A percentile compares a stretch with the other conserved stretches of the same genome.
Evolutionary conservation across 2,329 filamentous ascomycete species (phyloP).

Genomic region (Knoxdaviesia capensis): DNA sequence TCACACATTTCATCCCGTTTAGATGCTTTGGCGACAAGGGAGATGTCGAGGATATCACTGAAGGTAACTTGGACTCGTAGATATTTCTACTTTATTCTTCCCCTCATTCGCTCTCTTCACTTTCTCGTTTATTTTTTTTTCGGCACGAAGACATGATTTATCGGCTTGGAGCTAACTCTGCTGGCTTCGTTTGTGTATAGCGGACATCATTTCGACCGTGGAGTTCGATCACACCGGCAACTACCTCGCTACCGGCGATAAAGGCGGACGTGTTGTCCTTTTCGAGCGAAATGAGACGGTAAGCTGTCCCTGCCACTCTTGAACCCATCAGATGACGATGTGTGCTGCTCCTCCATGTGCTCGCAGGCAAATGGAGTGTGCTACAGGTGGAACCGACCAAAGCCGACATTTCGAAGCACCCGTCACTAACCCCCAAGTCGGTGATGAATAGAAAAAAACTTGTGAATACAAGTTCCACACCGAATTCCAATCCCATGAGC

Average conservation of each 20-base stretch:
- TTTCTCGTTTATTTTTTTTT: neutral
- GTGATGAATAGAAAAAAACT: constrained; percentile 68
- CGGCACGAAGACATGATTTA: neutral
- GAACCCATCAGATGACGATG: neutral
- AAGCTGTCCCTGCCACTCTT: constrained; percentile 14
- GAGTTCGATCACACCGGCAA: constrained; percentile 84
- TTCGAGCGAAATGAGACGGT: constrained; percentile 94
- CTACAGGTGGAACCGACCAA: neutral
- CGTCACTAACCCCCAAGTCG: constrained; percentile 12
- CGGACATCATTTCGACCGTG: constrained; percentile 81
- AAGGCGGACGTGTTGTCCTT: constrained; percentile 66
- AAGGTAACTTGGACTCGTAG: constrained; percentile 40
- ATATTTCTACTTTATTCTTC: neutral
- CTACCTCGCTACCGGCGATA: constrained; percentile 78
- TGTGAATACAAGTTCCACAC: constrained; percentile 99
- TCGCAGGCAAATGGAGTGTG: neutral
- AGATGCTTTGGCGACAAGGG: constrained; percentile 99
- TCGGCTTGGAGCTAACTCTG: neutral
- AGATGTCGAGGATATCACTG: constrained; percentile 96
- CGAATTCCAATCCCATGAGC: constrained; percentile 98
- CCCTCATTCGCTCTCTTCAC: neutral
- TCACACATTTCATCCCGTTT: constrained; percentile 6
- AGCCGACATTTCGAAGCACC: neutral
- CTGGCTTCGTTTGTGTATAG: constrained; percentile 18
- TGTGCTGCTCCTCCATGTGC: neutral